These are phyloP conservation scores for Xerocomus brunneocitrinus DNA, from an alignment of 768 basidiomycete species.

Conservation along the genomic window DNA sequence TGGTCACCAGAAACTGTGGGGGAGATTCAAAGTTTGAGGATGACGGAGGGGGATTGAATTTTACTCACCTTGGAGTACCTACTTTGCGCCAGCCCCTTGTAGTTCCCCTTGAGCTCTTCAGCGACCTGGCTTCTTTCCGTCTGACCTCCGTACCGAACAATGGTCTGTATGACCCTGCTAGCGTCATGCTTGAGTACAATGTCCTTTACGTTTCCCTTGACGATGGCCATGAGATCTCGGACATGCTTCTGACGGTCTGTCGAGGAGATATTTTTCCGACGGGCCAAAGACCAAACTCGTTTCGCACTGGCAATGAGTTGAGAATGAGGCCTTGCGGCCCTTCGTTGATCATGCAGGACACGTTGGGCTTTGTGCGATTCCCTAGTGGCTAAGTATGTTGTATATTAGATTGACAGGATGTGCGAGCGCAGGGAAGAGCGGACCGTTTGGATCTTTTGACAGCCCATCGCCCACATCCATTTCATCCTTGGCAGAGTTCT, in stretches of 20 bases:
- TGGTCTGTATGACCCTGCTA: constrained; percentile 75
- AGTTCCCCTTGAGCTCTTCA: constrained; percentile 75
- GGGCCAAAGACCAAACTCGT: constrained; percentile 69
- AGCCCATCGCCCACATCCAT: constrained; percentile 26
- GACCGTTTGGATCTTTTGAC: constrained; percentile 60
- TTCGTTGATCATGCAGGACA: constrained; percentile 60
- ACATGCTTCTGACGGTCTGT: constrained; percentile 74
- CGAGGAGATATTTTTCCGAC: constrained; percentile 64
- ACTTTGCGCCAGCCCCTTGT: constrained; percentile 71
- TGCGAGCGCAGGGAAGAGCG: constrained; percentile 12
- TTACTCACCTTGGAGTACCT: constrained; percentile 81
- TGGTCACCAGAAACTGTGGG: constrained; percentile 69
- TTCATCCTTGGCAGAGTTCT: constrained; percentile 26
- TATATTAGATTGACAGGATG: constrained; percentile 5
- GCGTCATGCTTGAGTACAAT: constrained; percentile 91
- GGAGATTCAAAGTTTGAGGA: background rate
- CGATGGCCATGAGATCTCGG: constrained; percentile 65
- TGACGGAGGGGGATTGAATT: background rate
- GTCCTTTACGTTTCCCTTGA: constrained; percentile 79
- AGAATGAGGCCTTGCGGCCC: constrained; percentile 75
- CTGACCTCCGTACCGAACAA: constrained; percentile 77
- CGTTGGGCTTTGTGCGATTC: constrained; percentile 75
- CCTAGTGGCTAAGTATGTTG: constrained; percentile 42
- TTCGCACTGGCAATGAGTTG: constrained; percentile 67
- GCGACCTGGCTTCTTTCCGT: constrained; percentile 78